Base-by-base conservation (phyloP, 805 yeast species). In the Ogataea sp. region DNA sequence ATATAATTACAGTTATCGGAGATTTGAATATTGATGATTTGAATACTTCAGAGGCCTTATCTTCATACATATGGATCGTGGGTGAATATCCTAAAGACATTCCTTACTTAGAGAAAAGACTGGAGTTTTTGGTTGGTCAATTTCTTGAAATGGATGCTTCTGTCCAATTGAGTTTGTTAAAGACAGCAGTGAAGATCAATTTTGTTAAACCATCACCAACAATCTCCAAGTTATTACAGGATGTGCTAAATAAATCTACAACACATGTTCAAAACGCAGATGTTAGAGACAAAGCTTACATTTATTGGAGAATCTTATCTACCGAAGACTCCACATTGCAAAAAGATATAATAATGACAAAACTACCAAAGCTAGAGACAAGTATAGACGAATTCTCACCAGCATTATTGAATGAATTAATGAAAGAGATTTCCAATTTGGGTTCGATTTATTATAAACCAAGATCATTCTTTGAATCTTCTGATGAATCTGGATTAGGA, bases 401-500 rank as follows among this genome's bases (percentile, higher is more conserved):
- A 0, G 69, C 67, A 18, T 67, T 87, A 4, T 69, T 89, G 41
- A 75, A 79, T 32, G 80, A 77, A 45, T 68, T 93, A 37, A 54
- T 90, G 24, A 56, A 65, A n/a, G 95, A 90, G 55, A 62, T 90
- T 40, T 80, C 94, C 3, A 82, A 93, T 8, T 70, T 93, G 44
- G 80, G 96, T 29, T 86, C 97, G 0, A 93, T 93, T 2, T 86
- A 86, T 54, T 94, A 83, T 60, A 83, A 82, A 54, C 95, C 97
- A 11, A 77, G 84, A 5, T 65, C 75, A 16, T 67, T 78, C 26
- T 82, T 83, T 51, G 65, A 78, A 41, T 56, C 44, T 37, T 39
- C 43, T 23, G 38, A 34, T 38, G 51, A 46, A 7, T 43, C 46
- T 2, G 40, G 49, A 20, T 42, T 50, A 6, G 43, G 48, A n/a